Percentiles rank a stretch among this genome's conserved stretches.
These are phyloP conservation scores for Zygosaccharomyces pseudorouxii DNA, from an alignment of 805 yeast genomes.

Conservation along the genomic window DNA sequence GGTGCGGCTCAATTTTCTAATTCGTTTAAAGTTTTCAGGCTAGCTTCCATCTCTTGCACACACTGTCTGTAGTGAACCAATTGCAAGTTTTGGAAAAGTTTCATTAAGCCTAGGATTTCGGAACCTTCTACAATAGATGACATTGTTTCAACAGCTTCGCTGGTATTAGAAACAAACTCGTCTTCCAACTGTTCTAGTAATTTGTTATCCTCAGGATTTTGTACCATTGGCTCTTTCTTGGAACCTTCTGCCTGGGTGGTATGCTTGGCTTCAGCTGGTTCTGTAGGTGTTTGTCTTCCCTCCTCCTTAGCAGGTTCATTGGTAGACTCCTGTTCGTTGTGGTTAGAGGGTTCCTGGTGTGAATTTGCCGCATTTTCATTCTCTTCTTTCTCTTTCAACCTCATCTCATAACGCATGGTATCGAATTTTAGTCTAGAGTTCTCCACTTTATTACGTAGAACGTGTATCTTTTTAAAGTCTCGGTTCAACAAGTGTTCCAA, in stretches of 20 bases:
- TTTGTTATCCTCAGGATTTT: constrained; percentile 34
- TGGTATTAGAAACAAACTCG: constrained; percentile 73
- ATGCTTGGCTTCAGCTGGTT: constrained; percentile 8
- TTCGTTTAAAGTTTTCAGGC: constrained; percentile 40
- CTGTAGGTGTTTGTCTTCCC: constrained; percentile 12
- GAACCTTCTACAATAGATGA: constrained; percentile 64
- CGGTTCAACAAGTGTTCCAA: constrained; percentile 49
- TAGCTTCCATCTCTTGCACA: constrained; percentile 43
- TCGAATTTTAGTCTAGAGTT: constrained; percentile 67
- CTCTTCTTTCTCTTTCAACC: constrained; percentile 27
- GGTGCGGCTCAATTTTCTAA: constrained; percentile 11
- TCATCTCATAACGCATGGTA: constrained; percentile 57
- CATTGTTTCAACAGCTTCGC: constrained; percentile 75
- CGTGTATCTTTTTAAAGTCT: constrained; percentile 56
- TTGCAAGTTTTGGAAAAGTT: constrained; percentile 66
- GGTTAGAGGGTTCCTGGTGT: neutral
- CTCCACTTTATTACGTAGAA: constrained; percentile 64
- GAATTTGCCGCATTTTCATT: constrained; percentile 45
- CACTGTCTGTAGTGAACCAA: constrained; percentile 56
- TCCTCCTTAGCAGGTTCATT: constrained; percentile 5
- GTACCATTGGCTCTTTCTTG: constrained; percentile 9
- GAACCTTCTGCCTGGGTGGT: neutral
- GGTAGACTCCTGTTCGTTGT: neutral
- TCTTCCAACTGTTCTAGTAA: constrained; percentile 62
- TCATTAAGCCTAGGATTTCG: constrained; percentile 57